Percentiles rank a stretch among this genome's conserved stretches.
phyloP scores from a whole-genome alignment of 2,329 filamentous ascomycete genomes.

The Talaromyces sp. region DNA sequence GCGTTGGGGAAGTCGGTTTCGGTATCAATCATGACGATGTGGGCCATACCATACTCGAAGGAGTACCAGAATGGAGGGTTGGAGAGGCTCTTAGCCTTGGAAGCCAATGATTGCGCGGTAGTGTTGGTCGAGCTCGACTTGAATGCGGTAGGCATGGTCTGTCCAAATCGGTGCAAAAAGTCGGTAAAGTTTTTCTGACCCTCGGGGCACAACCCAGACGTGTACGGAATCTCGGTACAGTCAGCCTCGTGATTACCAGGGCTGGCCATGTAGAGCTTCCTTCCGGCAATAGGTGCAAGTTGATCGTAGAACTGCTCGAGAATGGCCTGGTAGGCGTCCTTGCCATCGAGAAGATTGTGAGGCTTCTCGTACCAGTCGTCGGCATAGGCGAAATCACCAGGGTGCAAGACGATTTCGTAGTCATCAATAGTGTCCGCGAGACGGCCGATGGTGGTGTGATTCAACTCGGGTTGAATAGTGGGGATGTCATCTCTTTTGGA shows the following conservation, averaged over 20 bases:
- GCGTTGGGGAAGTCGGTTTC: slow-evolving; percentile 56
- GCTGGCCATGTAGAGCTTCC: slow-evolving; percentile 56
- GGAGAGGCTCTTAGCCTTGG: slow-evolving; percentile 35
- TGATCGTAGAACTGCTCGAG: slow-evolving; percentile 57
- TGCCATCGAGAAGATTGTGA: slow-evolving; percentile 48
- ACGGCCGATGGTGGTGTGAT: slow-evolving; percentile 58
- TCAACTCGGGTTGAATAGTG: slow-evolving; percentile 49
- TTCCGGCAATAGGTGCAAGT: slow-evolving; percentile 52
- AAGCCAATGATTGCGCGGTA: slow-evolving; percentile 29
- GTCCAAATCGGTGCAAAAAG: slow-evolving; percentile 55
- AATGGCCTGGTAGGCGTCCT: slow-evolving; percentile 55
- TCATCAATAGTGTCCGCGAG: slow-evolving; percentile 52
- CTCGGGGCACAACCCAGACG: slow-evolving; percentile 21
- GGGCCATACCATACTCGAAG: slow-evolving; percentile 58
- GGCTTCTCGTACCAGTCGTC: slow-evolving; percentile 54
- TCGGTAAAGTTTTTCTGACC: slow-evolving; percentile 62
- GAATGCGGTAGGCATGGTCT: slow-evolving; percentile 53
- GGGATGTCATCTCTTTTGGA: slow-evolving; percentile 51
- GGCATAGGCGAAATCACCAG: slow-evolving; percentile 54
- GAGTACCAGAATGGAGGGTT: slow-evolving; percentile 49
- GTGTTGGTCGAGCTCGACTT: slow-evolving; percentile 46
- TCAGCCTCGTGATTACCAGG: slow-evolving; percentile 60
- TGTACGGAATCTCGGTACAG: slow-evolving; percentile 34
- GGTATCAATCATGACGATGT: slow-evolving; percentile 55
- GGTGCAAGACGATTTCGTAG: slow-evolving; percentile 48